Evolutionary conservation across 2,329 filamentous ascomycete species (phyloP), one percentile per base, ranked within the genome.

Genomic region (Spiromastix sp.): DNA sequence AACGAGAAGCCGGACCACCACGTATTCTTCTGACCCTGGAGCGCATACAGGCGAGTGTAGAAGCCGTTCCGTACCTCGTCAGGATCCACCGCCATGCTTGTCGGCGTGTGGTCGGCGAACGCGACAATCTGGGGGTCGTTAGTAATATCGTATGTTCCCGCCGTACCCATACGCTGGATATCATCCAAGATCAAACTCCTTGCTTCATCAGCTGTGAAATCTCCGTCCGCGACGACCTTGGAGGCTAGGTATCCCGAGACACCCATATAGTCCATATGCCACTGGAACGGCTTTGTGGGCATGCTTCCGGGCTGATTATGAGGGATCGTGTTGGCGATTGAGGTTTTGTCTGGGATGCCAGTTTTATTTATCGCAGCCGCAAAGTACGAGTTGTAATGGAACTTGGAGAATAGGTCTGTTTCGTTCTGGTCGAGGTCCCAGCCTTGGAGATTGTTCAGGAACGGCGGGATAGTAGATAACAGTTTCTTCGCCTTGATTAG

Each of bases 1-100:
- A 48, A 66, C 4, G 63, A 57, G 56, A 55, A 1, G 7, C 66
- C 66, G 0, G 63, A 67, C 42, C 59, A 68, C 46, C 51, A 70
- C 0, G 65, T 69, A 12, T 56, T 59, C 12, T 52, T 48, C 11
- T 56, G 40, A 0, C 66, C 66, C 46, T 70, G 66, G 17, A 70
- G 47, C 2, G 46, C 56, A 43, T 62, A 57, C 32, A 66, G 47
- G 25, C 56, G 42, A 22, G 54, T 50, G 37, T 68, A 61, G 31
- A 67, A 68, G 0, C 65, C 64, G 5, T 36, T 42, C 13, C 40
- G 43, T 35, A 69, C 59, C 8, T 55, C 51, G 2, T 56, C 47
- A 2, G 47, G 41, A 0, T 54, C 44, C 0, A 63, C 56, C 9
- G 45, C 50, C 27, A 60, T 36, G 18, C 59, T 49, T 42, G 59